Evolutionary conservation across 306 rosid genomes (phyloP).

Genomic region (Begonia fuchsioides): DNA sequence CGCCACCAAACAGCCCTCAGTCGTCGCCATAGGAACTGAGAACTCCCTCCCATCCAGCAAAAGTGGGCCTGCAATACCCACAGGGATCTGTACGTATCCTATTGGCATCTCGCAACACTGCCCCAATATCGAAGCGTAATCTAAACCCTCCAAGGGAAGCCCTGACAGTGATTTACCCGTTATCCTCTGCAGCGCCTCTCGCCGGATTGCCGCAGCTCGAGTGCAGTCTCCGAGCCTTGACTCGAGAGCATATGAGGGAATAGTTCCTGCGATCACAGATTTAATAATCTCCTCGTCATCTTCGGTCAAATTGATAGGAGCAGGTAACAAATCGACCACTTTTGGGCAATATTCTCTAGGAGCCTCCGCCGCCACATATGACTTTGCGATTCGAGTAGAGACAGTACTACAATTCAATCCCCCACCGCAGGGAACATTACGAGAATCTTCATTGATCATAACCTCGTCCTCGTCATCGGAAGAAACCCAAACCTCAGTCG

Average conservation of each 20-base stretch:
- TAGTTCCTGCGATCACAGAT: conserved; percentile 10
- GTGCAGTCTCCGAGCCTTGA: conserved; percentile 12
- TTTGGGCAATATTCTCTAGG: conserved; percentile 1
- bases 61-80: conserved; percentile 11
- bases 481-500: conserved; percentile 10
- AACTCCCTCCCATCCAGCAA: conserved; percentile 10
- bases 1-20: conserved; percentile 13
- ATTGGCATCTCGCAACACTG: conserved; percentile 16
- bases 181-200: conserved; percentile 12
- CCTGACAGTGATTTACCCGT: conserved; percentile 9
- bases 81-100: conserved; percentile 11
- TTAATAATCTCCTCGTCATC: conserved; percentile 10
- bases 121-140: conserved; percentile 13
- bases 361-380: conserved; percentile 2
- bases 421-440: conserved; percentile 9
- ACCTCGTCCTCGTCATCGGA: conserved; percentile 7
- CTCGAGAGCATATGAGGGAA: conserved; percentile 13
- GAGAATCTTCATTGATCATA: conserved; percentile 4
- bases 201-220: conserved; percentile 11
- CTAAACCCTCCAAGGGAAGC: conserved; percentile 13
- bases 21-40: conserved; percentile 11
- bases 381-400: neutral
- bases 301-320: conserved; percentile 3
- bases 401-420: conserved; percentile 4
- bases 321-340: conserved; percentile 6